Evolutionary conservation across 2,329 filamentous ascomycete genomes (phyloP), one percentile per base, ranked within the genome.

Genomic region (Colletotrichum lini): DNA sequence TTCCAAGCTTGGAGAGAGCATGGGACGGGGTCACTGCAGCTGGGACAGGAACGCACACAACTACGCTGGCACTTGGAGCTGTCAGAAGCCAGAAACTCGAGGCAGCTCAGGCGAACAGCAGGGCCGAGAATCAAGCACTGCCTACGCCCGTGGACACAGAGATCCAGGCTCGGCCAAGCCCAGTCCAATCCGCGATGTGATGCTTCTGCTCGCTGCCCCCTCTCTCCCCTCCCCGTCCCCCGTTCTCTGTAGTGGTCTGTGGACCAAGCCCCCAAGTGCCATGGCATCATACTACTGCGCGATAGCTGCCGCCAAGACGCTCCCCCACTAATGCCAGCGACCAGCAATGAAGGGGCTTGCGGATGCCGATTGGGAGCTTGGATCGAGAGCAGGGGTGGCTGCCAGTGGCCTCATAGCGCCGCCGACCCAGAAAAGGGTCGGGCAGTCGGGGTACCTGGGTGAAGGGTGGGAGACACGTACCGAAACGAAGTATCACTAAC

Each of bases 261-360:
- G 68, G 65, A 49, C 45, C 65, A 64, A 69, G 65, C 69, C 68
- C 23, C 64, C 58, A 64, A 53, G 56, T 50, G 70, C 70, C 70
- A 72, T 72, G 66, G 70, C 70, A 72, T 72, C 70, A 72, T 72
- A 72, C 66, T 70, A 70, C 66, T 64, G 60, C 56, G 70, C 54
- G 67, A 59, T 72, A 72, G 69, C 65, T 69, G 53, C 53, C 26
- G 70, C 70, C 70, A 72, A 72, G 70, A n/a, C 54, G 42, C 40
- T 42, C 54, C 66, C 69, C 67, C 66, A 72, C 67, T 67, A 72
- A 66, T 72, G 54, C 61, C 50, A 72, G 60, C 60, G 54, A 67
- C 26, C 60, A 35, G 60, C 56, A 23, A 49, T 66, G 61, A 54
- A 72, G 70, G 70, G 66, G 70, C 65, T 72, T 61, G 60, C 56